Evolutionary conservation across 2,329 filamentous ascomycete species (phyloP).

Genomic region (Fusarium keratoplasticum): DNA sequence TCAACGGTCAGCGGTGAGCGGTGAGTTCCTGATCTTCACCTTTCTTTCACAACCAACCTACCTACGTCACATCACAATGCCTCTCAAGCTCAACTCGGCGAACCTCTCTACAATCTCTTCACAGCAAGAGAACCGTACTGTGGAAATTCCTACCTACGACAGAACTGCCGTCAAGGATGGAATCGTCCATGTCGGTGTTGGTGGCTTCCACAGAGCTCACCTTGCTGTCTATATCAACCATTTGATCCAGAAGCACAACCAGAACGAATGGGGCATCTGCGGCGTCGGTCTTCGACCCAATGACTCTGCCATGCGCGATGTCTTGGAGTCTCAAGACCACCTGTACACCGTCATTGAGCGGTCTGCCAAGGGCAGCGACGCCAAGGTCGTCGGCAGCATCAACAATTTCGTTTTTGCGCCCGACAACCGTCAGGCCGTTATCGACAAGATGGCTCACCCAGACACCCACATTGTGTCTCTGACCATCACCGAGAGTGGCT

Average conservation of each 20-base stretch:
- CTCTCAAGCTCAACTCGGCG: conserved; percentile 45
- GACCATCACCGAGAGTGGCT: conserved; percentile 67
- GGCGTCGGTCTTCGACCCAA: conserved; percentile 64
- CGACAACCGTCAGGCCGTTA: conserved; percentile 62
- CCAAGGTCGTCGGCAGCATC: conserved; percentile 64
- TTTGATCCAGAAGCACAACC: conserved; percentile 58
- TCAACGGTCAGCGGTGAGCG: conserved; percentile 35
- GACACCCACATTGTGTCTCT: conserved; percentile 66
- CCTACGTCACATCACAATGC: conserved; percentile 15
- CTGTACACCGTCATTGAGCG: conserved; percentile 67
- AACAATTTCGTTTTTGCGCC: conserved; percentile 64
- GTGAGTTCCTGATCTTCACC: conserved; percentile 18
- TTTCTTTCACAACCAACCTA: neutral
- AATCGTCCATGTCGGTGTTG: conserved; percentile 66
- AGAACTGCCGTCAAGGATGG: conserved; percentile 62
- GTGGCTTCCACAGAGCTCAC: conserved; percentile 66
- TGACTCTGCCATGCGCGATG: conserved; percentile 64
- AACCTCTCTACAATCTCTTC: conserved; percentile 40
- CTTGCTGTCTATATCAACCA: conserved; percentile 64
- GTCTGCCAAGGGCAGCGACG: conserved; percentile 61
- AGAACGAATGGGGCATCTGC: conserved; percentile 62
- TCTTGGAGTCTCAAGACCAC: conserved; percentile 59
- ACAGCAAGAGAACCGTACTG: conserved; percentile 33
- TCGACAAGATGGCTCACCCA: conserved; percentile 66
- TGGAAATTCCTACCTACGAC: conserved; percentile 55